Percentiles rank a stretch among this genome's conserved stretches.
Conservation (phyloP, 2,329 filamentous ascomycete genomes). For the Penicillium sp. region DNA sequence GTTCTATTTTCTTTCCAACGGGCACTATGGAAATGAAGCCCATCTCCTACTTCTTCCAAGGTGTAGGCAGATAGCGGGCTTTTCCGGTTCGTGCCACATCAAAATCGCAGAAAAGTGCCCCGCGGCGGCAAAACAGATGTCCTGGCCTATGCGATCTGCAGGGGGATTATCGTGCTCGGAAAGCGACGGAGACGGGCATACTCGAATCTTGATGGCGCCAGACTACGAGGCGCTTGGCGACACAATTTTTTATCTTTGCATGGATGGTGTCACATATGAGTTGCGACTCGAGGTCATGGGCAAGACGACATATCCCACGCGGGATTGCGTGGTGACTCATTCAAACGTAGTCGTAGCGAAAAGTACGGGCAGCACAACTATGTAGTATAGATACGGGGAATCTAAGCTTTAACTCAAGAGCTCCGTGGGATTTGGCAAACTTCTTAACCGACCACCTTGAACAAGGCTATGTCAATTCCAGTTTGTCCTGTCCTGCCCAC, state of each 20-base stretch:
- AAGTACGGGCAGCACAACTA: no score
- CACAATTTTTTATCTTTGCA: background rate
- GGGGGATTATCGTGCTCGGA: conserved; percentile 4
- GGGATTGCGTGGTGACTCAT: background rate
- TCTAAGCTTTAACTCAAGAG: no score
- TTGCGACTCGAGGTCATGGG: background rate
- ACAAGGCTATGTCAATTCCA: no score
- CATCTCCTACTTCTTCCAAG: background rate
- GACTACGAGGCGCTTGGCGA: background rate
- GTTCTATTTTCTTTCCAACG: background rate
- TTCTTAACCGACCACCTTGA: no score
- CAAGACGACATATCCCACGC: background rate
- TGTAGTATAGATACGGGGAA: no score
- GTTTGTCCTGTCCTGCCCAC: no score
- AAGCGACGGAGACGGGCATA: background rate
- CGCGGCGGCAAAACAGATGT: background rate
- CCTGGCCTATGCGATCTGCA: background rate
- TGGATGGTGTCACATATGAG: background rate
- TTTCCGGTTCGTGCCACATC: background rate
- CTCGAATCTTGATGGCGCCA: background rate
- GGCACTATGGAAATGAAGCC: background rate
- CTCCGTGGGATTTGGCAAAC: no score
- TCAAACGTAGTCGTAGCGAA: no score
- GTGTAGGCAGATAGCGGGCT: background rate
- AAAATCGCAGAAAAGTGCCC: background rate